Base-by-base conservation (phyloP, 768 basidiomycete species). In the Dioszegia aurantiaca region DNA sequence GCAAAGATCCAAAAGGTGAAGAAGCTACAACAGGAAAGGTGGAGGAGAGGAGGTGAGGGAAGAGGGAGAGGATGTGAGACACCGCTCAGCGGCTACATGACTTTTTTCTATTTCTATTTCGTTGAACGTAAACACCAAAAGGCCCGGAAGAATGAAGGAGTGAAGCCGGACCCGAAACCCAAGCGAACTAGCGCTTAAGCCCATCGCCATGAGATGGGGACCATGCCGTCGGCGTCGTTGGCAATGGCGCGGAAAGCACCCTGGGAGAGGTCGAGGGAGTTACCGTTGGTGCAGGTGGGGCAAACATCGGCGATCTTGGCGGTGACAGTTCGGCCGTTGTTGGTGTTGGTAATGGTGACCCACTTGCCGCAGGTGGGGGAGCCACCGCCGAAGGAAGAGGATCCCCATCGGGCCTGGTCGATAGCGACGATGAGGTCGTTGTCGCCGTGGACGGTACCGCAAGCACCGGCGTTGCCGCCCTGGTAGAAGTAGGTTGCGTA, bases 301-400 rank as follows among this genome's bases (percentile, higher is more conserved):
- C 90, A 95, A 36, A 81, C 85, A 65, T 91, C 90, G 40, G 83
- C 88, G 62, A 95, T 80, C 24, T 80, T 82, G 43, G 85, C 89
- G 3, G 75, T 80, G 58, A 87, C 81, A n/a, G 75, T 71, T 75
- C 84, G 83, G 47, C 81, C 80, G 77, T 83, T 84, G 24, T 78
- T 64, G 46, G 79, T 78, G 79, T 88, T 87, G 58, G 79, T 84
- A 70, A 95, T 83, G 63, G 71, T 63, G 65, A 94, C 82, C 46
- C 77, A 68, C 69, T 80, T 77, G 57, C 88, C 88, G 69, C 93
- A 95, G 64, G 84, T 79, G 9, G 72, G 24, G 10, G 87, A 88
- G 49, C 79, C 79, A 44, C 75, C 65, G 65, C 82, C 75, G 19
- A 83, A 84, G 74, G 85, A 86, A 33, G 81, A 80, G 17, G 36